Evolutionary conservation across 1,284 basidiomycete genomes (phyloP).

Genomic region (Sanghuangporus baumii): DNA sequence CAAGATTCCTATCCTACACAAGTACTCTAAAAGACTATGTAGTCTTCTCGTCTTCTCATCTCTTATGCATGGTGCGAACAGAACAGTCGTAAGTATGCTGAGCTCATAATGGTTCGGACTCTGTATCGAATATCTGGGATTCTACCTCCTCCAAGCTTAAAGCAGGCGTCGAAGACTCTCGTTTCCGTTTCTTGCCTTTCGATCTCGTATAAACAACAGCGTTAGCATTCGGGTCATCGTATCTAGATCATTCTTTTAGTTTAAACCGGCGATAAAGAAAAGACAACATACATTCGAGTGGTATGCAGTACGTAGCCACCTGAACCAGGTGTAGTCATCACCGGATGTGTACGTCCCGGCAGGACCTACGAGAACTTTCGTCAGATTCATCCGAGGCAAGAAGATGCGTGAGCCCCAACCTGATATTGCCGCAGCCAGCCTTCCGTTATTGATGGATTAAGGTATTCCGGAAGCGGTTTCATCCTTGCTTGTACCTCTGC

Average conservation of each 20-base stretch:
- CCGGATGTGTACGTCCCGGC: constrained; percentile 93
- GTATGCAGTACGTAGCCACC: constrained; percentile 87
- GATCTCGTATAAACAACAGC: constrained; percentile 39
- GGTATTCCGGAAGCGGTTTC: constrained; percentile 60
- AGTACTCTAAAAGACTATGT: too few species aligned
- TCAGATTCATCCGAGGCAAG: neutral
- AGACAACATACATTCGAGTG: constrained; percentile 69
- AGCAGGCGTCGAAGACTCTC: neutral
- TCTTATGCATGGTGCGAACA: too few species aligned
- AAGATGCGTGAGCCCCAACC: constrained; percentile 27
- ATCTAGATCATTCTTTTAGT: constrained; percentile 34
- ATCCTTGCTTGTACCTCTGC: constrained; percentile 74
- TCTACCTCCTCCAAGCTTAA: neutral
- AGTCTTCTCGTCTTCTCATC: too few species aligned
- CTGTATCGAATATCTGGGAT: neutral
- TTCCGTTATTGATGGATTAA: constrained; percentile 83
- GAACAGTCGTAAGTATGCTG: too few species aligned
- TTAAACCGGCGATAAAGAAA: neutral
- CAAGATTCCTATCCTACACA: too few species aligned
- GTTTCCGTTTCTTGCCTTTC: constrained; percentile 27
- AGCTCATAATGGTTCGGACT: neutral
- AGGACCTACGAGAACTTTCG: constrained; percentile 47
- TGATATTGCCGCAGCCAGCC: constrained; percentile 91
- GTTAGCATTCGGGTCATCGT: constrained; percentile 60
- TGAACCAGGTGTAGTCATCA: constrained; percentile 87